These are phyloP conservation scores for Cichorium intybus DNA, from an alignment of 140 eudicot species.

Conservation along the genomic window DNA sequence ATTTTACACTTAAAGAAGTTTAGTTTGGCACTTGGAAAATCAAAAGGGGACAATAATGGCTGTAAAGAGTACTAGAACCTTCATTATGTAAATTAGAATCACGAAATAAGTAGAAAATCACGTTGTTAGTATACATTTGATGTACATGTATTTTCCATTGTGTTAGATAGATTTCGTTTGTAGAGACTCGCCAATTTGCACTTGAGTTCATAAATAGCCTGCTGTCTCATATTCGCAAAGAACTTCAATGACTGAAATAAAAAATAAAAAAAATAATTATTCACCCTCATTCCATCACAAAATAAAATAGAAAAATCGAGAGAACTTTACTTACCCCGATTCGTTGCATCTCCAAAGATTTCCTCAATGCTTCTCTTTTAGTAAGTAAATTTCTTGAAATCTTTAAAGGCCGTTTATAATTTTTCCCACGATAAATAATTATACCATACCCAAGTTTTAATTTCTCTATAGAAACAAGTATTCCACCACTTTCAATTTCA, in stretches of 20 bases:
- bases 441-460: slow-evolving; percentile 91
- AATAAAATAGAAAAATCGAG: neutral
- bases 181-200: slow-evolving; percentile 65
- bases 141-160: no score
- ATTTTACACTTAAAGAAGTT: slow-evolving; percentile 82
- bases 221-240: slow-evolving; percentile 63
- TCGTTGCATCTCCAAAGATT: slow-evolving; percentile 89
- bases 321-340: slow-evolving; percentile 77
- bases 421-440: slow-evolving; percentile 86
- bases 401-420: slow-evolving; percentile 74
- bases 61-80: neutral
- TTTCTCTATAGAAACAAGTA: slow-evolving; percentile 72
- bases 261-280: slow-evolving; percentile 11
- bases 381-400: slow-evolving; percentile 51
- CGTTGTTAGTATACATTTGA: neutral
- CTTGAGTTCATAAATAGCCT: slow-evolving; percentile 49
- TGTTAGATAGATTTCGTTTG: no score
- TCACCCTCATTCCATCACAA: neutral
- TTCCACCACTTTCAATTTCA: slow-evolving; percentile 85
- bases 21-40: slow-evolving; percentile 59
- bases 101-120: neutral
- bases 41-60: slow-evolving; percentile 41
- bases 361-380: slow-evolving; percentile 71
- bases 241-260: slow-evolving; percentile 68
- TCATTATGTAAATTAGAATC: neutral